Evolutionary conservation across 2,329 filamentous ascomycete species (phyloP).

Genomic region (Fusarium mangiferae): DNA sequence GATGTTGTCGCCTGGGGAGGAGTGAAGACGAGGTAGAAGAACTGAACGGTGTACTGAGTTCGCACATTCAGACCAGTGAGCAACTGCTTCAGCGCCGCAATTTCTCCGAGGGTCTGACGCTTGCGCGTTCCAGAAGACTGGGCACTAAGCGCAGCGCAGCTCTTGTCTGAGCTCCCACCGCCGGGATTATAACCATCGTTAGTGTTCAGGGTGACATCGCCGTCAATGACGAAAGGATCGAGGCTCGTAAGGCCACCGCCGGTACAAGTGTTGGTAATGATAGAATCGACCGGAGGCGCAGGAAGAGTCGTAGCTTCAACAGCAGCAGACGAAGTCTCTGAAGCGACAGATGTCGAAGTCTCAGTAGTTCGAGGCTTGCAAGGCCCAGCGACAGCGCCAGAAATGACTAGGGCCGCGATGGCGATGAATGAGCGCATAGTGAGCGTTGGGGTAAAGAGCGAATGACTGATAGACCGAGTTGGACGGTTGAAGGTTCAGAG

Average conservation of each 20-base stretch:
- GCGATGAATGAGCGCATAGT: conserved; percentile 30
- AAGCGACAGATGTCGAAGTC: background rate
- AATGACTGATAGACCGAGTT: conserved; percentile 25
- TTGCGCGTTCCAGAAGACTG: background rate
- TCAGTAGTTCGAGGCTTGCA: conserved; percentile 17
- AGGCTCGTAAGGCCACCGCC: conserved; percentile 18
- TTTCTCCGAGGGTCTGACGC: background rate
- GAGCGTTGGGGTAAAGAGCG: background rate
- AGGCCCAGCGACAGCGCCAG: conserved; percentile 19
- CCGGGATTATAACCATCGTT: background rate
- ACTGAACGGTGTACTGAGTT: conserved; percentile 32
- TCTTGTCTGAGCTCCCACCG: conserved; percentile 3
- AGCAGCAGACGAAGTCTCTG: background rate
- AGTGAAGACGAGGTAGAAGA: conserved; percentile 24
- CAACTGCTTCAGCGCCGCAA: background rate
- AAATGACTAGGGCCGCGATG: conserved; percentile 27
- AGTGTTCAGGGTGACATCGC: background rate
- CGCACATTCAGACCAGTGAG: conserved; percentile 7
- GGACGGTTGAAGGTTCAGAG: conserved; percentile 6
- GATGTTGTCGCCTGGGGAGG: background rate
- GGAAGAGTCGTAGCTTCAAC: background rate
- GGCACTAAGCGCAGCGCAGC: background rate
- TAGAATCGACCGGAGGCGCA: background rate
- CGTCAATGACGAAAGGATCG: background rate
- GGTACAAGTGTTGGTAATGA: conserved; percentile 1